Evolutionary conservation across 2,329 filamentous ascomycete species (phyloP).

Genomic region (Aureobasidium vineae): DNA sequence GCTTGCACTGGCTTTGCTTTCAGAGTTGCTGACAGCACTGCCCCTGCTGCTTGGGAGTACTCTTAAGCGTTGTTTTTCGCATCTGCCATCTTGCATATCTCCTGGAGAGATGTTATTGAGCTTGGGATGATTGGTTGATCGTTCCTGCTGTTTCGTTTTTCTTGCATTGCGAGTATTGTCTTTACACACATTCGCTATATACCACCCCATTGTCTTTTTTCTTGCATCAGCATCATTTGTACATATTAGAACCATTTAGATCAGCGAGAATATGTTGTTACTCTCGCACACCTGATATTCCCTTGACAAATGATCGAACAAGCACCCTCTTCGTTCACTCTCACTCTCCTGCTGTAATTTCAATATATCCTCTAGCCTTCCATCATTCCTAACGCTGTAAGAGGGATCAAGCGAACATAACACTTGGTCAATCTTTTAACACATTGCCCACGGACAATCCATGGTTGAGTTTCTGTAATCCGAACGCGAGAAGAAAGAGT

Average conservation of each 20-base stretch:
- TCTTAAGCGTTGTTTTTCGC: not conserved
- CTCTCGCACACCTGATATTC: too few species aligned
- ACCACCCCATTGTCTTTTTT: not conserved
- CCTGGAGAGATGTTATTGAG: not conserved
- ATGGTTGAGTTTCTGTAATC: too few species aligned
- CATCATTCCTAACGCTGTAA: too few species aligned
- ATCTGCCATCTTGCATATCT: not conserved
- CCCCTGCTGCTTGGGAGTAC: slow-evolving; percentile 25
- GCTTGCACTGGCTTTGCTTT: slow-evolving; percentile 27
- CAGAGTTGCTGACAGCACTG: slow-evolving; percentile 32
- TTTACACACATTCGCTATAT: not conserved
- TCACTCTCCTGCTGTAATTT: too few species aligned
- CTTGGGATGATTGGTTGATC: not conserved
- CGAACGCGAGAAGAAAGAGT: too few species aligned
- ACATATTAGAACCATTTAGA: not conserved
- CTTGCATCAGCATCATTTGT: not conserved
- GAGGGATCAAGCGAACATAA: too few species aligned
- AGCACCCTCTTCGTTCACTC: too few species aligned
- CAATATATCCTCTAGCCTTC: too few species aligned
- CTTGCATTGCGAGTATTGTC: not conserved
- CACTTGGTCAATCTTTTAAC: too few species aligned
- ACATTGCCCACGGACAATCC: too few species aligned
- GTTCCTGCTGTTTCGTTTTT: not conserved
- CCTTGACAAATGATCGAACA: too few species aligned
- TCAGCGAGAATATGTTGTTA: too few species aligned